phyloP scores from a whole-genome alignment of 1,284 basidiomycete species.

The Ustilago sp. region DNA sequence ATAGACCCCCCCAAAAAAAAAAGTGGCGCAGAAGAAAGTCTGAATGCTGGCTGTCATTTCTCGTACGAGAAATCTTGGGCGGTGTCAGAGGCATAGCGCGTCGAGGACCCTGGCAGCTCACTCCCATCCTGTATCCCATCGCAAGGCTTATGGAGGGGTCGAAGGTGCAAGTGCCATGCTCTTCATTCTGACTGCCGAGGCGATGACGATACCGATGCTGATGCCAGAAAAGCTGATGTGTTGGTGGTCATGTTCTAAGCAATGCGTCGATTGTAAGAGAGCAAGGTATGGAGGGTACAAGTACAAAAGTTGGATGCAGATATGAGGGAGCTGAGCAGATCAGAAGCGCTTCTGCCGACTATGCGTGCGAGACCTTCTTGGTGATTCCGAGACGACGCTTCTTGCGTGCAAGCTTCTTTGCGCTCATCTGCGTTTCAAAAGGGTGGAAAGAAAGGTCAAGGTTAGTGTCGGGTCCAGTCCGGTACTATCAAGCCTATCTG shows the following conservation, averaged over 20 bases:
- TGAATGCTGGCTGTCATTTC: neutral
- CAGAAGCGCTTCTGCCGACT: neutral
- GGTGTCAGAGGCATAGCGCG: neutral
- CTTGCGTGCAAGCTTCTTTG: conserved; percentile 53
- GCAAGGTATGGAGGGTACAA: conserved; percentile 22
- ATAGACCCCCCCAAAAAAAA: neutral
- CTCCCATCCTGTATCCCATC: neutral
- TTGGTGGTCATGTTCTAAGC: neutral
- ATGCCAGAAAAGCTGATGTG: neutral
- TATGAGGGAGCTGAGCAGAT: neutral
- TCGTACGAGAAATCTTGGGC: conserved; percentile 2
- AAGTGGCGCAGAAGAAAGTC: neutral
- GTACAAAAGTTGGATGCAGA: conserved; percentile 17
- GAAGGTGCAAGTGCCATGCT: neutral
- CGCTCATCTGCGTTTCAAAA: conserved; percentile 48
- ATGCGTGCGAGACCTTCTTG: conserved; percentile 57
- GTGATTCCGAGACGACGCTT: conserved; percentile 55
- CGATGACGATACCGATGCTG: neutral
- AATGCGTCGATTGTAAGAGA: conserved; percentile 2
- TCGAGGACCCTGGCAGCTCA: conserved; percentile 7
- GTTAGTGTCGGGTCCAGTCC: neutral
- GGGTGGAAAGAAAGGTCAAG: neutral
- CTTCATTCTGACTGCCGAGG: neutral
- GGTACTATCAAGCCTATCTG: neutral
- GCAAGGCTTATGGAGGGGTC: neutral